Conservation (phyloP, 345 rosid species). For the Barbarea vulgaris region DNA sequence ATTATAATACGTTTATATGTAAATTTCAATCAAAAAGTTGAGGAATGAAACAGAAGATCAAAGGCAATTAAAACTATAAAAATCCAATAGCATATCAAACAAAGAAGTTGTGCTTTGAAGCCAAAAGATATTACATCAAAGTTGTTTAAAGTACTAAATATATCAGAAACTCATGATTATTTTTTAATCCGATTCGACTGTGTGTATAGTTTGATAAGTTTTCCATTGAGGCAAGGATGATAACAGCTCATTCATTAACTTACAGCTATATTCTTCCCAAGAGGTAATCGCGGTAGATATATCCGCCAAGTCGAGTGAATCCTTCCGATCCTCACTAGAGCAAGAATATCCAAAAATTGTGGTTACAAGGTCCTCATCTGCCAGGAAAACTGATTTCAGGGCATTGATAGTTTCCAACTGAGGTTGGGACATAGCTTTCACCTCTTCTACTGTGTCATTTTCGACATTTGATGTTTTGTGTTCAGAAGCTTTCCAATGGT, state of each 20-base stretch:
- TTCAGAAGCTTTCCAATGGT: conserved; percentile 56
- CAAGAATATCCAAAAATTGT: conserved; percentile 32
- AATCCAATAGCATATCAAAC: not conserved
- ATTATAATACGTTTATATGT: not conserved
- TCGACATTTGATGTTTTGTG: conserved; percentile 12
- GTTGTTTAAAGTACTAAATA: not conserved
- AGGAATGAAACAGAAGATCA: not conserved
- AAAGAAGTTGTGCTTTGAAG: not conserved
- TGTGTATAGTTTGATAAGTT: conserved; percentile 49
- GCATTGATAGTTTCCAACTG: conserved; percentile 46
- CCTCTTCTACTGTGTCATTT: conserved; percentile 28
- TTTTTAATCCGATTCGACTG: conserved; percentile 19
- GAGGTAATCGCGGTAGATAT: conserved; percentile 47
- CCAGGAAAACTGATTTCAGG: conserved; percentile 44
- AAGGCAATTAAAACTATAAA: not conserved
- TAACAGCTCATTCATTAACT: conserved; percentile 49
- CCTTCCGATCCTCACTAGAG: not conserved
- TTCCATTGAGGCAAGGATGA: conserved; percentile 67
- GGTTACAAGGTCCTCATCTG: conserved; percentile 48
- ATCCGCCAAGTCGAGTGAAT: conserved; percentile 45
- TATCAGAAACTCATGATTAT: not conserved
- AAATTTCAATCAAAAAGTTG: not conserved
- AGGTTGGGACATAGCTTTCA: conserved; percentile 42
- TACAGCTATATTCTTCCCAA: conserved; percentile 54
- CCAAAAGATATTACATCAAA: not conserved